phyloP scores from a whole-genome alignment of 176 grass and related monocot genomes.

The Phragmites australis region DNA sequence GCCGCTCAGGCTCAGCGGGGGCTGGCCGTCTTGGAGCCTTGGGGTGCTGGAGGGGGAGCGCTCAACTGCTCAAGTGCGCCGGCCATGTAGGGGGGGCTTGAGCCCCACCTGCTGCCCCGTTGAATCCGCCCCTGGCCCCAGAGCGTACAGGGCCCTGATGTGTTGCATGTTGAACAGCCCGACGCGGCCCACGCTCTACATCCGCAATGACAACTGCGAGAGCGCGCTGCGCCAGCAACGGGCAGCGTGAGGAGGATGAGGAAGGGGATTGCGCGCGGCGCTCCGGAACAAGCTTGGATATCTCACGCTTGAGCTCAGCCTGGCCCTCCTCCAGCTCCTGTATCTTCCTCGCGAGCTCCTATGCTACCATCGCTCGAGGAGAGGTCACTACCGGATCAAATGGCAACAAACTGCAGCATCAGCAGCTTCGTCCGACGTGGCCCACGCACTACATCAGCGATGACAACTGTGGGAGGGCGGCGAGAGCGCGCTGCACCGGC shows the following conservation, averaged over 20 bases:
- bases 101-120: too few relatives aligned
- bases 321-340: conserved; percentile 68
- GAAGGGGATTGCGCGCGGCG: conserved; percentile 15
- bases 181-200: conserved; percentile 38
- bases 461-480: too few relatives aligned
- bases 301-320: conserved; percentile 57
- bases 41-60: too few relatives aligned
- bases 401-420: too few relatives aligned
- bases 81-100: too few relatives aligned
- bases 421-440: too few relatives aligned
- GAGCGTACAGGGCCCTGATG: conserved; percentile 64
- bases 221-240: conserved; percentile 36
- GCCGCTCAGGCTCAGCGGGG: too few relatives aligned
- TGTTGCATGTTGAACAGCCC: conserved; percentile 66
- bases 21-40: too few relatives aligned
- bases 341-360: conserved; percentile 67
- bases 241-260: conserved; percentile 39
- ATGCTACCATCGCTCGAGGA: conserved; percentile 42
- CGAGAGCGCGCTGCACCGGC: too few relatives aligned
- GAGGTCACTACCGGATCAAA: conserved; percentile 22
- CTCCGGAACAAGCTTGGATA: conserved; percentile 53
- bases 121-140: too few relatives aligned
- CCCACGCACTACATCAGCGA: too few relatives aligned
- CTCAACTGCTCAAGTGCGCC: too few relatives aligned
- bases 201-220: conserved; percentile 18